These are phyloP conservation scores for Penicillium hesseltinei DNA, from an alignment of 2,329 filamentous ascomycete genomes.

Conservation along the genomic window DNA sequence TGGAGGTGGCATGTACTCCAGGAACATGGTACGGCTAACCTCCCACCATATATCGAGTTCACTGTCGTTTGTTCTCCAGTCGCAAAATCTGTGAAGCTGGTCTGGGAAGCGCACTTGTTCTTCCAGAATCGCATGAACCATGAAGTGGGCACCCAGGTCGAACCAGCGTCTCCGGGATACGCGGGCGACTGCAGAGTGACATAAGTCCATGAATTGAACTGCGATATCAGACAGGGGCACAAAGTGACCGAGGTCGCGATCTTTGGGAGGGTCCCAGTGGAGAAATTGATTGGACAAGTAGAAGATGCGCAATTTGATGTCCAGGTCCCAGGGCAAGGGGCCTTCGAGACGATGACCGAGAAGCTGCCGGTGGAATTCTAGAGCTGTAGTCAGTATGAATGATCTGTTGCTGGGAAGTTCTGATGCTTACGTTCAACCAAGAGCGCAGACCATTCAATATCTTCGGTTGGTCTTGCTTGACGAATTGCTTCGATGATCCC, in stretches of 20 bases:
- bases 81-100: slow-evolving; percentile 45
- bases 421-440: slow-evolving; percentile 30
- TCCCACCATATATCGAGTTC: slow-evolving; percentile 35
- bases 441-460: slow-evolving; percentile 23
- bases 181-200: slow-evolving; percentile 35
- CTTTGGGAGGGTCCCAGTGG: slow-evolving; percentile 27
- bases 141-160: slow-evolving; percentile 47
- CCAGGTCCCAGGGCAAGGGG: slow-evolving; percentile 39
- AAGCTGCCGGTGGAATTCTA: slow-evolving; percentile 48
- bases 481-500: slow-evolving; percentile 39
- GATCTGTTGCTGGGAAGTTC: background rate
- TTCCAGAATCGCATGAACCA: slow-evolving; percentile 53
- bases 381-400: background rate
- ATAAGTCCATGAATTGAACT: slow-evolving; percentile 51
- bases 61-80: slow-evolving; percentile 41
- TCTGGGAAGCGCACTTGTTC: slow-evolving; percentile 44
- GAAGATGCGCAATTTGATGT: slow-evolving; percentile 51
- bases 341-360: slow-evolving; percentile 37
- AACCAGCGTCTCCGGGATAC: slow-evolving; percentile 43
- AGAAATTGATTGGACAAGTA: slow-evolving; percentile 49
- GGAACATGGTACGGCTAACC: slow-evolving; percentile 22
- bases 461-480: slow-evolving; percentile 10
- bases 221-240: slow-evolving; percentile 44
- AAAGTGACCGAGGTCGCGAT: slow-evolving; percentile 12
- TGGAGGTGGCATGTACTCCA: slow-evolving; percentile 22